Evolutionary conservation across 345 rosid genomes (phyloP).

Genomic region (Salix exigua): DNA sequence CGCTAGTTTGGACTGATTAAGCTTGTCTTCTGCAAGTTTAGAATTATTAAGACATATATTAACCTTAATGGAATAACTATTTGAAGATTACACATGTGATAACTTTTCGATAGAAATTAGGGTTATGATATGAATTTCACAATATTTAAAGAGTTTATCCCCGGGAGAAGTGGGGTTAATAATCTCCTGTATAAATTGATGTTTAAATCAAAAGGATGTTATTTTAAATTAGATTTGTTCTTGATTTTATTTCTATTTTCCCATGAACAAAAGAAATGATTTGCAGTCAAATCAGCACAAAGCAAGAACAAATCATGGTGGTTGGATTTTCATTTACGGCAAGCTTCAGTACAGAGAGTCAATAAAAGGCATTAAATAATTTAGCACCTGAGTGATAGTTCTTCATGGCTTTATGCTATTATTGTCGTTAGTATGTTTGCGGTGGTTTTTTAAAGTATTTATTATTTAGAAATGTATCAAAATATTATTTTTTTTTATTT

Average conservation of each 20-base stretch:
- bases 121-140: not conserved
- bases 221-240: not conserved
- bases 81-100: not conserved
- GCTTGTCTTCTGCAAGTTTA: no score
- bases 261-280: not conserved
- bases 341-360: not conserved
- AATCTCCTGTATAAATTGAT: no score
- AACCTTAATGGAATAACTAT: no score
- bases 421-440: no score
- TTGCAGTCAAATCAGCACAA: not conserved
- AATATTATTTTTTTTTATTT: no score
- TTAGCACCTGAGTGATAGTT: not conserved
- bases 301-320: not conserved
- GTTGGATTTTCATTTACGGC: not conserved
- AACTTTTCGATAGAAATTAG: not conserved
- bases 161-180: no score
- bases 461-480: no score
- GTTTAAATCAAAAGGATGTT: no score
- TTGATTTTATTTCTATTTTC: not conserved
- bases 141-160: no score
- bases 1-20: no score
- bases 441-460: no score
- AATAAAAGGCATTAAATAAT: not conserved
- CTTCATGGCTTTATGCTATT: not conserved
- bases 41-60: no score